Evolutionary conservation across 2,329 filamentous ascomycete genomes (phyloP), one percentile per base, ranked within the genome.

Genomic region (Alternaria triticimaculans): DNA sequence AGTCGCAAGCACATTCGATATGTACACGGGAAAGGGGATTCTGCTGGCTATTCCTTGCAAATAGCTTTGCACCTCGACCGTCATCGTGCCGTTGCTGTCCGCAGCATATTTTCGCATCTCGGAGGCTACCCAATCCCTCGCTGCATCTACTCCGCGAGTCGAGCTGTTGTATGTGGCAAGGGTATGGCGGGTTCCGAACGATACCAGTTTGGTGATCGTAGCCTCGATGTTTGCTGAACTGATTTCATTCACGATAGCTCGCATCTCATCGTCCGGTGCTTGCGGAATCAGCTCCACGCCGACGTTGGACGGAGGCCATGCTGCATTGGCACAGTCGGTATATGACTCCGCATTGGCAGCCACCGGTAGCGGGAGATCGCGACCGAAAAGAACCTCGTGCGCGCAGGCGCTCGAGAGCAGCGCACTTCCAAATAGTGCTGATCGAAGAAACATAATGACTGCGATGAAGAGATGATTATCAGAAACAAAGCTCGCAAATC

Each of bases 111-210:
- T 76, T 46, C 78, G 75, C 80, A 87, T 86, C 72, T 88, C 82
- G 23, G 77, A 76, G 30, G 81, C 81, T 51, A 88, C 84, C 86
- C 86, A 88, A 69, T 88, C 85, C 63, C 86, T 76, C 11, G 87
- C 86, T 6, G 86, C 86, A 2, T 86, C 85, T 56, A 88, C 87
- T 2, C 87, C 87, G 6, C 83, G 79, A 3, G 80, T 83, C 4
- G 81, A 81, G 33, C 82, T 82, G 62, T 84, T 87, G 66, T 87
- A 85, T 1, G 77, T 80, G 6, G 85, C 87, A 1, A 88, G 77
- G 1, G 87, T 88, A 70, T 88, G 86, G 8, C 87, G 81, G 6
- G 87, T 88, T 26, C 85, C 86, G 65, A 87, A 89, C 15, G 82
- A 84, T 5, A 85, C 86, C 1, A 88, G 82, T 66, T 84, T 87